Base-by-base conservation (phyloP, 2,329 filamentous ascomycete genomes). In the Phialocephala sp. region DNA sequence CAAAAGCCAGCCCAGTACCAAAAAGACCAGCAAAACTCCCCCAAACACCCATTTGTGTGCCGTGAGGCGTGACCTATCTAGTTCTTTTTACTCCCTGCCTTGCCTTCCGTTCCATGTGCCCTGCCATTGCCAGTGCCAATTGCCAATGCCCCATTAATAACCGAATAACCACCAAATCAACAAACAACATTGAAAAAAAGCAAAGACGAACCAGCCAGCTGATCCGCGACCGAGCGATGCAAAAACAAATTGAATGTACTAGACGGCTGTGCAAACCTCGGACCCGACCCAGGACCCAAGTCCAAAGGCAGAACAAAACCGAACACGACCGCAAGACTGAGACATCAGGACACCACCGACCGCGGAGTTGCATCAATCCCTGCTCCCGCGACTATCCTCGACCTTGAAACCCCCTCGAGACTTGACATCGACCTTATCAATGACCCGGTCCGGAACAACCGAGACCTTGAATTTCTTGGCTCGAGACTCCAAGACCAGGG, bases 31-130 rank as follows among this genome's bases (percentile, higher is more conserved):
- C 22, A 64, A 65, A 67, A 63, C 62, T 67, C 67, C 63, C 47
- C 65, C 65, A 60, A 69, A 69, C 67, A 67, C 69, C 69, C n/a
- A 39, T 65, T 61, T 63, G 24, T 68, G 59, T 72, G 71, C 71
- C 71, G 71, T 67, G 71, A 72, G 71, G 71, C 71, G 58, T 66
- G 60, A 66, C 69, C 69, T 66, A 62, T 71, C 69, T 71, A 71
- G 66, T 68, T 70, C 68, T 71, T 71, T 72, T 69, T 66, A 72
- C 68, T 72, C 71, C 66, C 60, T 50, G 27, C 58, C 58, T 58
- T 65, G 35, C 60, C 58, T n/a, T 59, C 45, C 63, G 60, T 52
- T 45, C 50, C 45, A 35, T 60, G 37, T 59, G n/a, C 24, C 61
- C 57, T 41, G n/a, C 58, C 61, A 54, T 50, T 54, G 36, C 41